A percentile compares a stretch with the other conserved stretches of the same genome.
Evolutionary conservation across 1,284 basidiomycete genomes (phyloP).

Genomic region (Megacollybia platyphylla): DNA sequence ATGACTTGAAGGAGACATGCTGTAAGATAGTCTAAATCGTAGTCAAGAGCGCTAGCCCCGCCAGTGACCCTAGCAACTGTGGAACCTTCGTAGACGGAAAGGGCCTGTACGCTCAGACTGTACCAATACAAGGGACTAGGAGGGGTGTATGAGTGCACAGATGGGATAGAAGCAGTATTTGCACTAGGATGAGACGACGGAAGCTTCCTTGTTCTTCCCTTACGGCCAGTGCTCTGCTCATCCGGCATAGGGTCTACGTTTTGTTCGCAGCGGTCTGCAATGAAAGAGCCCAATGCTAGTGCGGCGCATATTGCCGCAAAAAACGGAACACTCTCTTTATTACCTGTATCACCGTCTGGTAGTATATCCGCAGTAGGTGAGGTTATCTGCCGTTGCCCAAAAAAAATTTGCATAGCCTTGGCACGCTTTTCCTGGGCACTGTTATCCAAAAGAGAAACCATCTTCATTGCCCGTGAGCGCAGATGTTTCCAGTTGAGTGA

Average conservation of each 20-base stretch:
- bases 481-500: conserved; percentile 10
- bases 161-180: neutral
- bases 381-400: neutral
- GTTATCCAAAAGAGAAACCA: conserved; percentile 1
- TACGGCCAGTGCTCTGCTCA: neutral
- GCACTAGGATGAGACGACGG: neutral
- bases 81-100: conserved; percentile 9
- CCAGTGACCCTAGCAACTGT: neutral
- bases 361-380: neutral
- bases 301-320: conserved; percentile 8
- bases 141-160: neutral
- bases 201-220: neutral
- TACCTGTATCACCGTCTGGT: neutral
- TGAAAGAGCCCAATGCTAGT: conserved; percentile 6
- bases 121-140: conserved; percentile 10
- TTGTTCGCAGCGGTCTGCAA: neutral
- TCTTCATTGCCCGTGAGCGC: conserved; percentile 7
- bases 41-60: neutral
- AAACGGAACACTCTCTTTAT: conserved; percentile 3
- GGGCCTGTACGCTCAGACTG: conserved; percentile 15
- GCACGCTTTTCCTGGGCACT: neutral
- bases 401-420: neutral
- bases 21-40: conserved; percentile 36
- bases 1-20: conserved; percentile 41
- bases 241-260: neutral